Evolutionary conservation across 1,284 basidiomycete species (phyloP), one percentile per base, ranked within the genome.

Genomic region (Cryptococcus sp.): DNA sequence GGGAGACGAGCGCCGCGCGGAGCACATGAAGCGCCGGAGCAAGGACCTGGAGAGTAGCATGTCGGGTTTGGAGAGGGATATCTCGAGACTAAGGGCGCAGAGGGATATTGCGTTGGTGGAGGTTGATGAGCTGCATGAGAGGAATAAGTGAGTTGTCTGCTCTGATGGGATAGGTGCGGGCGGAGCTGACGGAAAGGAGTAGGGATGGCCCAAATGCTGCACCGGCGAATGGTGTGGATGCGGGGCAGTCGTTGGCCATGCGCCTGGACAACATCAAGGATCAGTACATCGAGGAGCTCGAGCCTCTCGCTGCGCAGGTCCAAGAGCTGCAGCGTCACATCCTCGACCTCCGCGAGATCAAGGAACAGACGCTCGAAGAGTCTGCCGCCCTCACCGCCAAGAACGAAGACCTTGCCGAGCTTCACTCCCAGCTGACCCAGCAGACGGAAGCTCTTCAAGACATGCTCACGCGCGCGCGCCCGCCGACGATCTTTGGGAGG

Each of bases 61-160:
- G 46, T 83, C 84, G 49, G 86, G 82, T 3, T 82, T 98, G 58
- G 91, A 95, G 77, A 84, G 84, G 54, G 88, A 96, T 70, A 79
- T 98, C 20, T 91, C 91, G 18, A 88, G 88, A 66, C 79, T 98
- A 54, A 87, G 85, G 67, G 89, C 87, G 0, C 90, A 98, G 76
- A 83, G 95, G 21, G 95, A 98, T 68, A 84, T 98, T 78, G 84
- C 88, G 9, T 77, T 96, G 54, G 93, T 92, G 1, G 95, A 98
- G 73, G 85, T 97, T 20, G 93, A 95, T 69, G 91, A 97, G 77
- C 81, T 98, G 21, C 82, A 85, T 24, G 84, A 83, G 20, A 82
- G 83, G 18, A 88, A 85, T 77, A 83, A 82, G 89, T 89, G 67
- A 60, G 80, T 66, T 9, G 28, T 5, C 9, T 9, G 28, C 39